A percentile compares a stretch with the other conserved stretches of the same genome.
These are phyloP conservation scores for Paramecium tetraurelia DNA, from an alignment of 73 alveolate genomes.

Conservation along the genomic window DNA sequence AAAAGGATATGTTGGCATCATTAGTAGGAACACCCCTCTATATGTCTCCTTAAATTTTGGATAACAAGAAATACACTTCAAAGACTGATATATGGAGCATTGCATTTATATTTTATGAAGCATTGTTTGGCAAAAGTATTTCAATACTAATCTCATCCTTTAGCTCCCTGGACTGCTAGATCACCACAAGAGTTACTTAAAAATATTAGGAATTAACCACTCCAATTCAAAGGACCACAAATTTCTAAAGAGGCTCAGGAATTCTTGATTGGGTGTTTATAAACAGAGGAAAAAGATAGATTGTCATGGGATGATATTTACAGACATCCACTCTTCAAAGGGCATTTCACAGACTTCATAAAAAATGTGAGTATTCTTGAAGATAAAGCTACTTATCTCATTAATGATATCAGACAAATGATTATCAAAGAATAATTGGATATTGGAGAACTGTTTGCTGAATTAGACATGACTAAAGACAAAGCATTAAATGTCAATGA, in stretches of 20 bases:
- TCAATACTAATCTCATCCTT: background rate
- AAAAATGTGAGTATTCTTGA: slow-evolving; percentile 39
- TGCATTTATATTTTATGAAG: slow-evolving; percentile 92
- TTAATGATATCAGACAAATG: slow-evolving; percentile 60
- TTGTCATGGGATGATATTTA: slow-evolving; percentile 61
- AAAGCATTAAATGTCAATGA: slow-evolving; percentile 44
- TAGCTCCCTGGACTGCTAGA: slow-evolving; percentile 53
- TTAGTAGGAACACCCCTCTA: slow-evolving; percentile 76
- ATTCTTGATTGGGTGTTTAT: slow-evolving; percentile 38
- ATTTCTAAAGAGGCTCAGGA: slow-evolving; percentile 40
- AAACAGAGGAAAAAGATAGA: slow-evolving; percentile 52
- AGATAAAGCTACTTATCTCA: slow-evolving; percentile 55
- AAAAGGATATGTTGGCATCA: slow-evolving; percentile 41
- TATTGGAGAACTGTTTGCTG: slow-evolving; percentile 51
- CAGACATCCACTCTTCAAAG: slow-evolving; percentile 55
- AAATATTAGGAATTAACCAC: slow-evolving; percentile 11
- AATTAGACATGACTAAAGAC: slow-evolving; percentile 58
- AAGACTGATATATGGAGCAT: slow-evolving; percentile 96
- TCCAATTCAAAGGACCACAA: background rate
- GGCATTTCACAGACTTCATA: slow-evolving; percentile 39
- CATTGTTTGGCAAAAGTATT: slow-evolving; percentile 41
- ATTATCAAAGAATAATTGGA: slow-evolving; percentile 52
- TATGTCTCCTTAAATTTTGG: slow-evolving; percentile 89
- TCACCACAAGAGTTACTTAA: slow-evolving; percentile 25
- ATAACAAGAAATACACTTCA: slow-evolving; percentile 81